Base-by-base conservation (phyloP, 352 stramenopile genomes). In the Phytophthora hibernalis region DNA sequence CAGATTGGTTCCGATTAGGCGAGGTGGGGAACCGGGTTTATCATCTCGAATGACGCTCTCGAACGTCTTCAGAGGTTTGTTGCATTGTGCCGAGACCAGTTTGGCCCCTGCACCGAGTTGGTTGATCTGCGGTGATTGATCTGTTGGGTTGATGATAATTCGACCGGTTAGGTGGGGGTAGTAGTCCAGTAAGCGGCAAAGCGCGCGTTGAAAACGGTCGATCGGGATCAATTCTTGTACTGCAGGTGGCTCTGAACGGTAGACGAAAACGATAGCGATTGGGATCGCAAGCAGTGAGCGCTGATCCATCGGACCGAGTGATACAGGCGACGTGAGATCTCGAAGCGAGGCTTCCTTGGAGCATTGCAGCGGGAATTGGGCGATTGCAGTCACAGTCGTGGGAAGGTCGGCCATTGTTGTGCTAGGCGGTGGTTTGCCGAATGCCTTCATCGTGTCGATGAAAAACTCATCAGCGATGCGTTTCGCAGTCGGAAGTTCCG, bases 231-330 rank as follows among this genome's bases (percentile, higher is more conserved):
- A 13, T 35, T 63, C 43, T 28, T 57, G 40, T 12, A 15, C n/a
- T 47, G n/a, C 21, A 9, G 26, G 12, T 61, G 24, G n/a, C 26
- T 57, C 26, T 22, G 16, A n/a, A 12, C 52, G 61, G 28, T 72
- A 72, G 8, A 72, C 42, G 38, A 68, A 72, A 4, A 72, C 33
- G n/a, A 64, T 58, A 52, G 57, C 44, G 2, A 72, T 18, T 8
- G 65, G 65, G 33, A 72, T 53, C 35, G 37, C 51, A 10, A 60
- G 49, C 24, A 62, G 47, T 16, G 51, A 59, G 11, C 62, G 26
- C 22, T 72, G 65, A 20, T 68, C 65, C 43, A 72, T 48, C 7
- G 65, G 65, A 9, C 65, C 65, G 16, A 72, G 65, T 8, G 42
- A 18, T 16, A 72, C 21, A 8, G 65, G 65, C 2, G 55, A 61